Base-by-base conservation (phyloP, 805 yeast species). In the Candida pini region DNA sequence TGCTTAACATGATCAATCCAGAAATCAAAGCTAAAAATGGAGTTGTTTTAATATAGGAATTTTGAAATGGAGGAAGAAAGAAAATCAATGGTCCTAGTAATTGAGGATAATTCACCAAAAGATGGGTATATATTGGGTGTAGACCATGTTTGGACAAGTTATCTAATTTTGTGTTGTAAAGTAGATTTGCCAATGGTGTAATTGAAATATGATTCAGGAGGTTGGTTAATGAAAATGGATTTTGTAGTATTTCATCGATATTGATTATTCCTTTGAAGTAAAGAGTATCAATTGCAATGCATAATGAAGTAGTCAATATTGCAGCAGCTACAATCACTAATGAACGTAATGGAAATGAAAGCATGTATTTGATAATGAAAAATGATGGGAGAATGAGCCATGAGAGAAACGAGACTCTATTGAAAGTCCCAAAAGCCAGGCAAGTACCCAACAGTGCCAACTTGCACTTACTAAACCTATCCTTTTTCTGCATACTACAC, bases 121-220 rank as follows among this genome's bases (percentile, higher is more conserved):
- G 4, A 51, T 92, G 98, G 1, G 83, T 81, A 44, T 76, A 81
- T 20, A 73, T 64, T 4, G 89, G 77, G 51, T 92, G 98, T 5
- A 87, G 47, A 0, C 98, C 99, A 56, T 92, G 99, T 18, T 53
- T 44, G 0, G 80, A 66, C 36, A 94, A 60, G 48, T 92, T 92
- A 4, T 57, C 54, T 6, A 54, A 32, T 16, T 70, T 54, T 3
- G 77, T 34, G 56, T 92, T 92, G 66, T 92, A 92, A 0, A 69
- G 27, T 19, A 90, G 48, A 54, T 82, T 90, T 56, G 88, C 88
- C 44, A 73, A 55, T 2, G 97, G 96, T 0, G 97, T 64, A 6
- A 89, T 62, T 2, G 79, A 69, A 36, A 62, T 61, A 20, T 58
- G 49, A 4, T 21, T 21, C 29, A 15, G 7, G 7, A 35, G 8